A percentile compares a stretch with the other conserved stretches of the same genome.
These are phyloP conservation scores for Phaffia australis DNA, from an alignment of 768 basidiomycete species.

Conservation along the genomic window DNA sequence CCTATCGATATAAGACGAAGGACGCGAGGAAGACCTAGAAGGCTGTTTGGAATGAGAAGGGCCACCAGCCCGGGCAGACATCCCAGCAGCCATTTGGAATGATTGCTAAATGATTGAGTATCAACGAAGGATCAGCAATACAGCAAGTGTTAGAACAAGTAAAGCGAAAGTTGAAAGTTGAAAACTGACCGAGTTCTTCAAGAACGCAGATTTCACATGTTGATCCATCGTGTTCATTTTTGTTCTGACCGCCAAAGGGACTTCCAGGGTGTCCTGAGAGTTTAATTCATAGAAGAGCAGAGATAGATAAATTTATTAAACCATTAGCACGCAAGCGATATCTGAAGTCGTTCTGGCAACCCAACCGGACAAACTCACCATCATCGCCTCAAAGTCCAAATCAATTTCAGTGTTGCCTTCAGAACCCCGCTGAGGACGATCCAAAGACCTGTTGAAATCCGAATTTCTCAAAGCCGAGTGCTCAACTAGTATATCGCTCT, in stretches of 20 bases:
- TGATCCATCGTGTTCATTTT: constrained; percentile 26
- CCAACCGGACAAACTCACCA: neutral
- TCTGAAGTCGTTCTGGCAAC: neutral
- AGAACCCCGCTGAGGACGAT: neutral
- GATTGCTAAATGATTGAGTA: constrained; percentile 12
- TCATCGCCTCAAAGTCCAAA: constrained; percentile 21
- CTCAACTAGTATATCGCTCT: neutral
- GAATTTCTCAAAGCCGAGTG: neutral
- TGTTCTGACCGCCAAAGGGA: constrained; percentile 10
- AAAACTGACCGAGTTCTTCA: constrained; percentile 19
- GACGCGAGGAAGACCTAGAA: neutral
- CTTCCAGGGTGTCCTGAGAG: constrained; percentile 19
- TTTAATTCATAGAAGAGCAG: neutral
- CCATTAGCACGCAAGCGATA: neutral
- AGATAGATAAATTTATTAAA: neutral
- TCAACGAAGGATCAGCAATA: neutral
- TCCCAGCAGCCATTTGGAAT: constrained; percentile 8
- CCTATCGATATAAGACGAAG: neutral
- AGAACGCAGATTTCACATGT: constrained; percentile 19
- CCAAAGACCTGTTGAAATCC: neutral
- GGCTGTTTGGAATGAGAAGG: constrained; percentile 4
- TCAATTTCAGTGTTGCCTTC: constrained; percentile 2
- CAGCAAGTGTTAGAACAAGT: neutral
- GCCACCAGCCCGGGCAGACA: neutral
- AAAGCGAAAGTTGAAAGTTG: neutral